Conservation (phyloP, 306 rosid genomes). For the Prunus davidiana region DNA sequence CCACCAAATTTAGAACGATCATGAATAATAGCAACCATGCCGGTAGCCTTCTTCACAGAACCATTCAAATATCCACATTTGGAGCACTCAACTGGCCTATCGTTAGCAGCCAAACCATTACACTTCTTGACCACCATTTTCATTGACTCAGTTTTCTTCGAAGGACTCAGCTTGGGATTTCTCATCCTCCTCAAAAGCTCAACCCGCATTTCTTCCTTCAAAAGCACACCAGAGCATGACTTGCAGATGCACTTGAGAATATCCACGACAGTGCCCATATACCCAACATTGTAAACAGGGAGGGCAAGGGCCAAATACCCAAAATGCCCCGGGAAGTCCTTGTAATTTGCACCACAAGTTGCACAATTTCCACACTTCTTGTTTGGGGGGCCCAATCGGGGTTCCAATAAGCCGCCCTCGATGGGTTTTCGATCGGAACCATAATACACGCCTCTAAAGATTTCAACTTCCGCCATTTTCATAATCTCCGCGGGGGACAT, state of each 20-base stretch:
- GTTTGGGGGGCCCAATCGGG: constrained; percentile 79
- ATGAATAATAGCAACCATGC: constrained; percentile 44
- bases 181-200: constrained; percentile 60
- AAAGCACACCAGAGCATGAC: constrained; percentile 76
- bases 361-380: constrained; percentile 45
- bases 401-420: constrained; percentile 70
- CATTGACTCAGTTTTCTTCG: constrained; percentile 45
- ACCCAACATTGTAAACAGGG: constrained; percentile 81
- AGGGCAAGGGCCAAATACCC: constrained; percentile 66
- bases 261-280: constrained; percentile 44
- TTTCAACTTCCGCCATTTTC: constrained; percentile 70
- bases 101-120: constrained; percentile 30
- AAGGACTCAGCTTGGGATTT: constrained; percentile 46
- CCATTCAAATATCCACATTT: constrained; percentile 75
- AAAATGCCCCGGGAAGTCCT: constrained; percentile 77
- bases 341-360: constrained; percentile 62
- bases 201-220: constrained; percentile 39
- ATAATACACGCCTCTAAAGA: constrained; percentile 51
- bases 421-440: constrained; percentile 35
- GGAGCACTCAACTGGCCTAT: constrained; percentile 50
- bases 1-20: constrained; percentile 53
- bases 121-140: constrained; percentile 50
- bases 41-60: constrained; percentile 58
- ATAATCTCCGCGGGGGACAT: constrained; percentile 63
- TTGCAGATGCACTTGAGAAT: constrained; percentile 88